Evolutionary conservation across 2,329 filamentous ascomycete genomes (phyloP), one percentile per base, ranked within the genome.

Genomic region (Cladobotryum mycophilum): DNA sequence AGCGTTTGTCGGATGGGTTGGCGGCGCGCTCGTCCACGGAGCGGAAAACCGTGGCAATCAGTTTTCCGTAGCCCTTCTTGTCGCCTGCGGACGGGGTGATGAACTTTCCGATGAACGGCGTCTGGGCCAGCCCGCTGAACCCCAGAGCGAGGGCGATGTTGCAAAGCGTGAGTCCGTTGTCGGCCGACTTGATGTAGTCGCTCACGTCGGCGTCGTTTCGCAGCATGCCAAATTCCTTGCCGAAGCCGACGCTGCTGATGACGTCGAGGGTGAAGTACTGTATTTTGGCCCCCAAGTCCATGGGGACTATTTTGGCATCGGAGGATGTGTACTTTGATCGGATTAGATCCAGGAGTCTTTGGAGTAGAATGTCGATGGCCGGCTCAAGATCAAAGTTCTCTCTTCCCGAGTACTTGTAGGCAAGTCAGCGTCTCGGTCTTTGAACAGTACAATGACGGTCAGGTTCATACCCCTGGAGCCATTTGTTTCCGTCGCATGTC

Each of bases 181-280:
- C 69, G 11, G 47, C 63, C 0, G 64, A 65, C 41, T 65, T 57
- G 37, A 75, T 51, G 47, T 74, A 70, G 9, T 59, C 58, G 37
- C 74, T 66, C 1, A 74, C 61, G 44, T 80, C 78, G 1, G 60
- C 55, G 55, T 81, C 73, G 6, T 61, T 61, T 1, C 59, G 59
- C 3, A 81, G 62, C 58, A 78, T 70, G 22, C 76, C 75, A 48
- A 78, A 80, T 0, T 72, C 45, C 13, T 68, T 62, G n/a, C 77
- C 76, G 14, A 80, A 70, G 0, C 74, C 73, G 14, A 81, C 63
- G 20, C 69, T 66, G 41, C 70, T 75, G 52, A 81, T 76, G 8
- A 79, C 74, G 55, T 81, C 79, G 2, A 81, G 63, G 0, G 76
- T 76, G 50, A 80, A 75, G 60, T 68, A 79, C 15, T 76, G 72